Evolutionary conservation across 768 basidiomycete genomes (phyloP), one percentile per base, ranked within the genome.

Genomic region (Piloderma croceum): DNA sequence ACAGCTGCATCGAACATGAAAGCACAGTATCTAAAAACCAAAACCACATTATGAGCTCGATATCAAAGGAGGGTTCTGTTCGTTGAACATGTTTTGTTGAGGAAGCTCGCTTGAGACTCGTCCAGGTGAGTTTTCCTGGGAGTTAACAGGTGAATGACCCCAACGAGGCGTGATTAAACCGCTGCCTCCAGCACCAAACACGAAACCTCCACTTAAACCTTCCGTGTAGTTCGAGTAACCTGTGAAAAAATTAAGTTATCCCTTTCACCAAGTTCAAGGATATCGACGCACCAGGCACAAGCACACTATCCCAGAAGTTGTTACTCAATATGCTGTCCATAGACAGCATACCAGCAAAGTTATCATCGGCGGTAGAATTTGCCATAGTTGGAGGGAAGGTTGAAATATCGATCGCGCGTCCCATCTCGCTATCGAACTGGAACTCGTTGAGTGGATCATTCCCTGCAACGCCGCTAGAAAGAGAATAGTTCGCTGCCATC

Each of bases 381-480:
- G 77, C 81, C 83, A 89, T 88, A 38, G 83, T 88, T n/a, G 88
- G 88, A 36, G 87, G 88, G 74, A 90, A 90, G 40, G 79, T 87
- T 34, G 82, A 76, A 51, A 90, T 79, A 57, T 90, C 87, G 9
- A 10, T 10, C 45, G 74, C 77, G 4, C 84, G 86, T 0, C 87
- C 88, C 83, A 89, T 89, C 68, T 90, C 88, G 39, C 85, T 69
- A 38, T 79, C 78, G 51, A 85, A 82, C 44, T 82, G 77, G 61
- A 81, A 87, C 51, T 79, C 77, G 46, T 69, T 65, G 43, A 79
- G 51, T 37, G n/a, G n/a, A n/a, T n/a, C n/a, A n/a, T n/a, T n/a
- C n/a, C n/a, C n/a, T n/a, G n/a, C n/a, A n/a, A n/a, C n/a, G n/a
- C n/a, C n/a, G n/a, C n/a, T n/a, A n/a, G n/a, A n/a, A n/a, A n/a